Evolutionary conservation across 2,329 filamentous ascomycete species (phyloP), one percentile per base, ranked within the genome.

Genomic region (Colletotrichum limetticola): DNA sequence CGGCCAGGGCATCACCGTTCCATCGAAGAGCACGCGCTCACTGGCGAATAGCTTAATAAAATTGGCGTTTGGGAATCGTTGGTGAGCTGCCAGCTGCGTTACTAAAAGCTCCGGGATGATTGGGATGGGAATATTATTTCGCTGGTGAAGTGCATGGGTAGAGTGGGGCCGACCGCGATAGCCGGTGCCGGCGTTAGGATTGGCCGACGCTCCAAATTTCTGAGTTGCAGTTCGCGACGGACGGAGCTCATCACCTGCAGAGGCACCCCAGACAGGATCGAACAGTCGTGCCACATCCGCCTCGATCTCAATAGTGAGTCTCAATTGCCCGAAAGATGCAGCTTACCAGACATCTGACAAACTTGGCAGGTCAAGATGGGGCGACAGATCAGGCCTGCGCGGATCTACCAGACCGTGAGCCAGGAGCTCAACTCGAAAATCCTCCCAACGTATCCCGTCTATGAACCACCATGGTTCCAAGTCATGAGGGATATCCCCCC

Each of bases 401-500:
- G 84, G 79, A 84, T 89, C 78, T 85, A 84, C 77, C 83, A 87
- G 78, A 82, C 83, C 72, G 83, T 87, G 74, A 79, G 83, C 30
- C 79, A 82, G 63, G 81, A 87, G 75, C 79, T 89, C 67, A 82
- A 84, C 77, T 82, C 84, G 75, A 80, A 78, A 62, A 79, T 85
- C 74, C 80, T 86, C 65, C 75, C 78, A 42, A 76, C 75, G 72
- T 76, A 82, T 73, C 78, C 72, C 74, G 78, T 78, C 65, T 78
- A 80, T 78, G 79, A 78, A 59, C 82, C 84, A 65, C 81, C 86
- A 66, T 91, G 89, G 89, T 86, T 86, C 72, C 79, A 84, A 11
- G 86, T 87, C 35, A 80, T 91, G 76, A 83, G 86, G 76, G 79
- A 82, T 14, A 86, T 90, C 49, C 90, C 90, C 46, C 91, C 91